Evolutionary conservation across 139 green algal species (phyloP), one percentile per base, ranked within the genome.

Genomic region (Chlamydomonas sp.): DNA sequence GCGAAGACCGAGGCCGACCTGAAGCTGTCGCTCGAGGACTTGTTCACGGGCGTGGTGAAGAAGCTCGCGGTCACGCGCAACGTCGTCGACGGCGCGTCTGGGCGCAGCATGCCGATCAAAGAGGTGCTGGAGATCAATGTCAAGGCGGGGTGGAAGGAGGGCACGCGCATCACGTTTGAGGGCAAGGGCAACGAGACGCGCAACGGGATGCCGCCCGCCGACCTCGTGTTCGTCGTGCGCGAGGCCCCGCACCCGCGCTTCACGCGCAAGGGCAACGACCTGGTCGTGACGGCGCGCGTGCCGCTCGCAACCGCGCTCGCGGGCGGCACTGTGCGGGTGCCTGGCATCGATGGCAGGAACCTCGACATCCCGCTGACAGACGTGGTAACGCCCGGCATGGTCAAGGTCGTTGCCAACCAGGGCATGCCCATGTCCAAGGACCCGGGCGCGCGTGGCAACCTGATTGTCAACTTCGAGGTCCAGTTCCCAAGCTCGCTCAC

Each of bases 381-480:
- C 8, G 26, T 64, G 24, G 34, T 64, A 20, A 33, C 54, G 10
- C 54, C 54, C 24, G 54, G 24, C 8, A 64, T 8, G 8, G 8
- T 10, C 24, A 64, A 64, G 26, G 16, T 64, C 26, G 26, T 64
- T 10, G 24, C 22, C 6, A 26, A 26, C 8, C 10, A 64, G 16
- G 54, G 54, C 26, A 64, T 64, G 54, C 54, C 54, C 22, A 64
- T 64, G 24, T 36, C 24, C 54, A 94, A 91, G 65, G 26, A 59
- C 8, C 81, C 79, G 0, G 87, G 87, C 3, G 67, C 31, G 3
- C 82, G 73, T 48, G 90, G 90, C 16, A 88, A 95, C 76, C 62
- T 96, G 38, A 48, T 87, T 5, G 67, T 96, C 28, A 74, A 85
- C 34, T 95, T 95, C 61, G 75, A 90, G 1, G 73, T 95, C 20